Conservation (phyloP, 2,329 filamentous ascomycete genomes). For the Xylariales sp. region DNA sequence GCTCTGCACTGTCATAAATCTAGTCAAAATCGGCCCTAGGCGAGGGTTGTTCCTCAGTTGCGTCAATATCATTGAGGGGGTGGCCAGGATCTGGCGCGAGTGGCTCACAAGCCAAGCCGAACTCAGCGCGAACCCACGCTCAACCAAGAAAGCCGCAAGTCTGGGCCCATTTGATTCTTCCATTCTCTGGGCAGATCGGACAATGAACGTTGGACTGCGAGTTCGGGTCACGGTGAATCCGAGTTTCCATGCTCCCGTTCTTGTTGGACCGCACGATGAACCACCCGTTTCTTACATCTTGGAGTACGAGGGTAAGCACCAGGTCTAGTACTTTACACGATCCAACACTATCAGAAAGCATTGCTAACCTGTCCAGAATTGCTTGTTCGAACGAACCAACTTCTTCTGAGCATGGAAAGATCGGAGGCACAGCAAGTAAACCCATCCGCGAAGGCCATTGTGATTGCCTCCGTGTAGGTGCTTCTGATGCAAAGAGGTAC, state of each 20-base stretch:
- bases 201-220: slow-evolving; percentile 61
- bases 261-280: slow-evolving; percentile 57
- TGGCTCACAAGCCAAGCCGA: slow-evolving; percentile 55
- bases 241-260: slow-evolving; percentile 41
- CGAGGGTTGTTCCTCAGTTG: slow-evolving; percentile 60
- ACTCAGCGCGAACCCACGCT: slow-evolving; percentile 8
- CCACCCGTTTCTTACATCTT: slow-evolving; percentile 65
- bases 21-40: slow-evolving; percentile 62
- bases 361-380: slow-evolving; percentile 50
- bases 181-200: slow-evolving; percentile 66
- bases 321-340: no score
- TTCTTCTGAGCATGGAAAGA: slow-evolving; percentile 63
- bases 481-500: no score
- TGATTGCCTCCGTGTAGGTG: slow-evolving; percentile 49
- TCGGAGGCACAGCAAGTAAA: slow-evolving; percentile 56
- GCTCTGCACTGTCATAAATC: slow-evolving; percentile 62
- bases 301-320: slow-evolving; percentile 62
- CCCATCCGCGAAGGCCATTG: slow-evolving; percentile 60
- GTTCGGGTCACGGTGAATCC: slow-evolving; percentile 58
- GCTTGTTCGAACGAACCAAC: slow-evolving; percentile 57
- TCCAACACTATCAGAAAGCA: no score
- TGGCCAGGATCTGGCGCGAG: slow-evolving; percentile 66
- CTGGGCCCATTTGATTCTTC: slow-evolving; percentile 17
- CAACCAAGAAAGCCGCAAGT: slow-evolving; percentile 21
- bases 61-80: slow-evolving; percentile 61